A percentile compares a stretch with the other conserved stretches of the same genome.
Evolutionary conservation across 441 rosid species (phyloP).

Genomic region (Pelargonium cotyledonis): DNA sequence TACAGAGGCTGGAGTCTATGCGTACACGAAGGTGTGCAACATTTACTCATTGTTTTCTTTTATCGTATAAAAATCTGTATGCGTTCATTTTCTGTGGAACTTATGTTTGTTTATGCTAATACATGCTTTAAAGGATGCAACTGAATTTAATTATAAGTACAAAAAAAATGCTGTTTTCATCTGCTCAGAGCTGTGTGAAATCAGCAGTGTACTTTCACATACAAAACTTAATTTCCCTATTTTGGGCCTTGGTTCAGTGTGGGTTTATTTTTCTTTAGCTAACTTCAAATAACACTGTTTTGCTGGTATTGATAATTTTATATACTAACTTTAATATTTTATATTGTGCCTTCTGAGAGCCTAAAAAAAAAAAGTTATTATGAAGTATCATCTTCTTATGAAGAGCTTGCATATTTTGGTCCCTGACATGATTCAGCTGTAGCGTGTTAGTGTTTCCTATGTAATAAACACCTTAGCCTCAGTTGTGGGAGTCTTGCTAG

Average conservation of each 20-base stretch:
- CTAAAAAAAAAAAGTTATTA: too few species aligned
- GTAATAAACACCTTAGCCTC: too few species aligned
- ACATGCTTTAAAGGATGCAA: neutral
- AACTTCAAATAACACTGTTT: neutral
- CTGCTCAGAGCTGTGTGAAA: neutral
- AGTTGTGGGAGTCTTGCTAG: too few species aligned
- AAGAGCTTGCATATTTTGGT: too few species aligned
- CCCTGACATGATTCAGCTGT: too few species aligned
- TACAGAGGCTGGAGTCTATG: slow-evolving; percentile 91
- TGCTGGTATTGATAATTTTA: neutral
- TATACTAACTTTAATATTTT: too few species aligned
- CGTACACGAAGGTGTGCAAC: slow-evolving; percentile 71
- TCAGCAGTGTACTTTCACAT: neutral
- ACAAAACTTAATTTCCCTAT: neutral
- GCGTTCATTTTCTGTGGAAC: neutral
- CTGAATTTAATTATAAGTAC: too few species aligned
- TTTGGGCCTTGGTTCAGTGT: neutral
- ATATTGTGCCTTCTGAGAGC: too few species aligned
- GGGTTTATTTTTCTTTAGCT: neutral
- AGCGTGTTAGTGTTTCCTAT: too few species aligned
- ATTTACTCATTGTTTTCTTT: slow-evolving; percentile 13
- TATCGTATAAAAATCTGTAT: neutral
- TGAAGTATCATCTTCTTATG: too few species aligned
- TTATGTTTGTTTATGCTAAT: neutral
- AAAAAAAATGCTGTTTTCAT: neutral